These are phyloP conservation scores for Amesomyces nigricolor DNA, from an alignment of 2,329 filamentous ascomycete species.

Conservation along the genomic window DNA sequence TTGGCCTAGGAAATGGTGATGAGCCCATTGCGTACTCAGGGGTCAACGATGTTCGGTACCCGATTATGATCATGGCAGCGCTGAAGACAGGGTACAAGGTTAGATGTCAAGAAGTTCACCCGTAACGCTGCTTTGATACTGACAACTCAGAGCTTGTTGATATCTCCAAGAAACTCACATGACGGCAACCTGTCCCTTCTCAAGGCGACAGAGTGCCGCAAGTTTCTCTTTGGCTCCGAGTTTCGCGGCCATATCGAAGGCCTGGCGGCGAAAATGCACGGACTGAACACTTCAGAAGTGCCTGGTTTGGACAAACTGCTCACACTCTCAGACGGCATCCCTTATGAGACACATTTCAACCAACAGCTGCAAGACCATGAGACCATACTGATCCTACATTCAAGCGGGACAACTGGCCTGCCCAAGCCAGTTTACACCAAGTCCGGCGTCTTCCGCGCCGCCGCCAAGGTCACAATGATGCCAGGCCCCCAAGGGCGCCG, in stretches of 20 bases:
- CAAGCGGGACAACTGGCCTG: slow-evolving; percentile 15
- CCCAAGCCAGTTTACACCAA: slow-evolving; percentile 14
- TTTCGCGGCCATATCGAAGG: not conserved
- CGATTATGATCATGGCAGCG: slow-evolving; percentile 13
- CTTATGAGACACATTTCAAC: not conserved
- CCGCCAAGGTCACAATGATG: not conserved
- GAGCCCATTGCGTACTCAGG: slow-evolving; percentile 9
- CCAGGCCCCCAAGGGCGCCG: slow-evolving; percentile 3
- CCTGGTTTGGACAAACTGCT: not conserved
- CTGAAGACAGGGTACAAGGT: slow-evolving; percentile 14
- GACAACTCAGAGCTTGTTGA: slow-evolving; percentile 3
- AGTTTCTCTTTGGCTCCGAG: slow-evolving; percentile 6
- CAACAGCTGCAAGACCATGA: not conserved
- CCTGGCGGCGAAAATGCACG: not conserved
- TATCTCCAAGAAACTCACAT: slow-evolving; percentile 13
- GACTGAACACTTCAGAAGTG: not conserved
- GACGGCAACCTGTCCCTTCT: slow-evolving; percentile 9
- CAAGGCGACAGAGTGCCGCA: slow-evolving; percentile 6
- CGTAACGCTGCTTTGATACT: not conserved
- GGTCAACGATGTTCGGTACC: slow-evolving; percentile 12
- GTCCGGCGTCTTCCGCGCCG: slow-evolving; percentile 5
- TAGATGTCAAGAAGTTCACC: not conserved
- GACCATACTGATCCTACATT: slow-evolving; percentile 16
- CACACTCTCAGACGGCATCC: not conserved
- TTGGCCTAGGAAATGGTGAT: not conserved